Percentiles rank a stretch among this genome's conserved stretches.
These are phyloP conservation scores for Rhodocollybia butyracea DNA, from an alignment of 768 basidiomycete species.

Conservation along the genomic window DNA sequence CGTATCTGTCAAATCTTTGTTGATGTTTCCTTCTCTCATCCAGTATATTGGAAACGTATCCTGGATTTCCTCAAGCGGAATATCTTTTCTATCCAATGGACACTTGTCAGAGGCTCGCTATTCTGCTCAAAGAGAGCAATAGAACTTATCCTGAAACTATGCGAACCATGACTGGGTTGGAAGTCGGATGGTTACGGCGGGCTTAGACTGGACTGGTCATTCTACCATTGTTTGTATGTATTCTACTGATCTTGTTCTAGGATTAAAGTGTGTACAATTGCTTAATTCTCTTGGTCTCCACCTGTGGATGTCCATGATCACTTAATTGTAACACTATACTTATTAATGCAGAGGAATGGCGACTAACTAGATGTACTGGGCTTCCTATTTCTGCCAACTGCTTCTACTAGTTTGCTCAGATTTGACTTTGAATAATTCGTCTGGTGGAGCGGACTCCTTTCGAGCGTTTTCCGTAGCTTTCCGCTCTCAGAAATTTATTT, in stretches of 20 bases:
- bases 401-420: too few relatives aligned
- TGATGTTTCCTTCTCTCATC: conserved; percentile 8
- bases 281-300: too few relatives aligned
- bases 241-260: neutral
- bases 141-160: conserved; percentile 69
- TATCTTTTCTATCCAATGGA: conserved; percentile 79
- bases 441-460: too few relatives aligned
- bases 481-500: too few relatives aligned
- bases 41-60: conserved; percentile 66
- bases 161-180: conserved; percentile 76
- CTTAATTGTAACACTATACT: too few relatives aligned
- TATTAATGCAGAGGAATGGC: too few relatives aligned
- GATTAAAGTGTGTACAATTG: neutral
- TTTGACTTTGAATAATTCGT: too few relatives aligned
- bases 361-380: too few relatives aligned
- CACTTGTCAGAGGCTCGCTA: conserved; percentile 69
- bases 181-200: conserved; percentile 75
- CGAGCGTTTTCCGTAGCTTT: too few relatives aligned
- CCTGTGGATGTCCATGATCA: too few relatives aligned
- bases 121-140: conserved; percentile 74
- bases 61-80: conserved; percentile 87
- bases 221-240: neutral
- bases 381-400: too few relatives aligned
- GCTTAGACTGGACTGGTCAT: conserved; percentile 12
- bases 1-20: neutral